A percentile compares a stretch with the other conserved stretches of the same genome.
Conservation (phyloP, 371 early-diverging fungal species). For the Rhizopus sp. region DNA sequence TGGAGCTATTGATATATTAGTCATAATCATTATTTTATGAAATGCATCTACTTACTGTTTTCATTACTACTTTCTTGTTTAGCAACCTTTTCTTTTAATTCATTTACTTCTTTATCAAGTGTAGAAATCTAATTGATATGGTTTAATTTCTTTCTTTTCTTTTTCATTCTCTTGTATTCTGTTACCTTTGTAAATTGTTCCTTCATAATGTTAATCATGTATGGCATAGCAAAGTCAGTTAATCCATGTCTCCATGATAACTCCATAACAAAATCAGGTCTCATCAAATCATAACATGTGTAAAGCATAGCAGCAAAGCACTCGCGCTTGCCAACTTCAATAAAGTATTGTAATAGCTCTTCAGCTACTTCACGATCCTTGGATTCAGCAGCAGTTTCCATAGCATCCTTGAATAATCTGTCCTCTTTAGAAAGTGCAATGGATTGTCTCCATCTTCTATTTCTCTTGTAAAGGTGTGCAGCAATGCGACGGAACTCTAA, state of each 20-base stretch:
- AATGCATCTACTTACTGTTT: constrained; percentile 22
- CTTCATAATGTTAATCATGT: constrained; percentile 85
- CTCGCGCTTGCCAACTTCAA: constrained; percentile 85
- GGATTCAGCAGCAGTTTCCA: constrained; percentile 94
- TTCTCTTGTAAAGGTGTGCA: constrained; percentile 91
- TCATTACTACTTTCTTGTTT: constrained; percentile 35
- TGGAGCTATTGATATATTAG: constrained; percentile 21
- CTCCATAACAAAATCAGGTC: constrained; percentile 94
- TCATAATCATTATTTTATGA: not conserved
- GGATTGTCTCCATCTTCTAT: constrained; percentile 95
- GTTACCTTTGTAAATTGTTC: constrained; percentile 77
- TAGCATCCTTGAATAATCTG: constrained; percentile 94
- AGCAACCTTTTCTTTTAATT: constrained; percentile 54
- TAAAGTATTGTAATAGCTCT: constrained; percentile 92
- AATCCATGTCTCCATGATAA: constrained; percentile 88
- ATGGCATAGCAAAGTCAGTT: constrained; percentile 95
- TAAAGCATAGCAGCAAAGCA: constrained; percentile 93
- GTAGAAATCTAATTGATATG: constrained; percentile 34
- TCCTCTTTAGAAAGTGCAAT: constrained; percentile 95
- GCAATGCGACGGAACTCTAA: constrained; percentile 97
- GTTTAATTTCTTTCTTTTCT: not conserved
- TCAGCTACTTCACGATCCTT: constrained; percentile 86
- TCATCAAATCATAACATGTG: constrained; percentile 91
- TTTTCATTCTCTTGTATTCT: not conserved
- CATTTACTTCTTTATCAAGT: constrained; percentile 52